phyloP scores from a whole-genome alignment of 139 green algal species.

The Spirogloea muscicola region DNA sequence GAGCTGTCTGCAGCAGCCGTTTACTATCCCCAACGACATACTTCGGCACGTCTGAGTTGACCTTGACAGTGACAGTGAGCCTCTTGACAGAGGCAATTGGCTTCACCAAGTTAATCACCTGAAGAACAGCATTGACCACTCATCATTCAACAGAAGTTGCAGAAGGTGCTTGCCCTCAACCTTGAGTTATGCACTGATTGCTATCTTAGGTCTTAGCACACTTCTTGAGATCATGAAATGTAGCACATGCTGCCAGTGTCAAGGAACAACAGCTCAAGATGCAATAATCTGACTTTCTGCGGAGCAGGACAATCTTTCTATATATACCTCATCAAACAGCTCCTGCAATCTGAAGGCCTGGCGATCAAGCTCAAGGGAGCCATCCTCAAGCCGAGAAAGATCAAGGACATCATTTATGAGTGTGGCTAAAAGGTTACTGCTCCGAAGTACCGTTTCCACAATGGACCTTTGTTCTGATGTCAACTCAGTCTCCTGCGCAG shows the following conservation, averaged over 20 bases:
- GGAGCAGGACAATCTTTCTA: too few relatives aligned
- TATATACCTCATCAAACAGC: slow-evolving; percentile 44
- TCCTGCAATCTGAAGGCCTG: slow-evolving; percentile 34
- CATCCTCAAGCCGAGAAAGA: slow-evolving; percentile 42
- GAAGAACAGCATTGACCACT: too few relatives aligned
- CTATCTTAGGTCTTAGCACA: too few relatives aligned
- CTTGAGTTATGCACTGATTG: too few relatives aligned
- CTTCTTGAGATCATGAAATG: too few relatives aligned
- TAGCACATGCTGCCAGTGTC: too few relatives aligned
- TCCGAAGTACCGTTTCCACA: slow-evolving; percentile 46
- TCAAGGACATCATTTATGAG: slow-evolving; percentile 54
- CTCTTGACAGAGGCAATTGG: slow-evolving; percentile 48
- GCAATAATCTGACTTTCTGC: too few relatives aligned
- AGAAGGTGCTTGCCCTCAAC: too few relatives aligned
- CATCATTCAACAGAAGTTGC: too few relatives aligned
- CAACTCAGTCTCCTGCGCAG: slow-evolving; percentile 35
- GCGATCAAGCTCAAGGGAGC: slow-evolving; percentile 31
- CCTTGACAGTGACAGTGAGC: slow-evolving; percentile 11
- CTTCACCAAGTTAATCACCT: slow-evolving; percentile 29
- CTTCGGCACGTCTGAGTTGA: slow-evolving; percentile 33
- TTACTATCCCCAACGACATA: slow-evolving; percentile 33
- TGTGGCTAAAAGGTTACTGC: slow-evolving; percentile 44
- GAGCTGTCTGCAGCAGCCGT: slow-evolving; percentile 41
- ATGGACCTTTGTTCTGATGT: slow-evolving; percentile 44
- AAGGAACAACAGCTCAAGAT: too few relatives aligned